These are phyloP conservation scores for Rachicladosporium sp. DNA, from an alignment of 2,329 filamentous ascomycete species.

Conservation along the genomic window DNA sequence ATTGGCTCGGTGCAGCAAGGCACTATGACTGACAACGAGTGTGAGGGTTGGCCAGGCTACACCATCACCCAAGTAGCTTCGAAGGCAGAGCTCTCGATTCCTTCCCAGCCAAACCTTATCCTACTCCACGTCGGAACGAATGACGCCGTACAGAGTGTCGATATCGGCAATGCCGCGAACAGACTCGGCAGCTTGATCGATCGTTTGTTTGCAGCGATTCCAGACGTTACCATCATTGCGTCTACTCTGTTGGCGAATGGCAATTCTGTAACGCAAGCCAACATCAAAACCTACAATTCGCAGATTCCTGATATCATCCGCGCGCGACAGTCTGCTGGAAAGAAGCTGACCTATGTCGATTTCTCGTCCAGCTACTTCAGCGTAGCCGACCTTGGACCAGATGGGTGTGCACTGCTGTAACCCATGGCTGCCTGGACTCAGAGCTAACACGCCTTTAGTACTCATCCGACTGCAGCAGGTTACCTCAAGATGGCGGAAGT, in stretches of 20 bases:
- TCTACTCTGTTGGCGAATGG: conserved; percentile 4
- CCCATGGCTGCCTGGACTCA: too few relatives aligned
- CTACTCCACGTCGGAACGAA: conserved; percentile 6
- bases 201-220: conserved; percentile 2
- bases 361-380: conserved; percentile 4
- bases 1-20: conserved; percentile 1
- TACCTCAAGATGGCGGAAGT: conserved; percentile 7
- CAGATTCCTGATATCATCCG: too few relatives aligned
- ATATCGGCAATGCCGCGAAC: not conserved
- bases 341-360: conserved; percentile 3
- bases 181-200: conserved; percentile 5
- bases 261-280: conserved; percentile 1
- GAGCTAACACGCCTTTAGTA: too few relatives aligned
- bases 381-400: not conserved
- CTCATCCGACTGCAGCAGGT: conserved; percentile 4
- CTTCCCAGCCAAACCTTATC: conserved; percentile 4
- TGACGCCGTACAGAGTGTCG: conserved; percentile 1
- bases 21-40: conserved; percentile 4
- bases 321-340: too few relatives aligned
- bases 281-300: conserved; percentile 2
- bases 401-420: too few relatives aligned
- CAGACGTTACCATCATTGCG: conserved; percentile 4
- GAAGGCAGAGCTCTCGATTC: conserved; percentile 2
- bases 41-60: conserved; percentile 6
- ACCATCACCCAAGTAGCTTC: conserved; percentile 5